A percentile compares a stretch with the other conserved stretches of the same genome.
phyloP scores from a whole-genome alignment of 306 rosid species.

The barrel medic (Medicago truncatula) region MtrunA17r5.0-ANR NC_053042.1:27677001-27677500 shows the following conservation, averaged over 20 bases:
- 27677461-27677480: too few species aligned
- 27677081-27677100: not conserved
- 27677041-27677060: slow-evolving; percentile 1
- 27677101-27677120: not conserved
- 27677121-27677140: not conserved
- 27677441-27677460: not conserved
- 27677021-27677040: not conserved
- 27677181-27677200: not conserved
- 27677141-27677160: not conserved
- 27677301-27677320: slow-evolving; percentile 3
- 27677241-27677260: slow-evolving; percentile 15
- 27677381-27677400: not conserved
- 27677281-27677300: slow-evolving; percentile 13
- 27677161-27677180: not conserved
- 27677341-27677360: not conserved
- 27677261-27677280: not conserved
- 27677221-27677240: slow-evolving; percentile 5
- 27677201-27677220: not conserved
- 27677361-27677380: not conserved
- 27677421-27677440: not conserved
- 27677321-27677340: slow-evolving; percentile 6
- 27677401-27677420: not conserved
- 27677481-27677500: too few species aligned
- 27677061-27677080: not conserved
- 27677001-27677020: slow-evolving; percentile 8